Percentiles rank a stretch among this genome's conserved stretches.
These are phyloP conservation scores for Chlamydomonas sphaeroides DNA, from an alignment of 139 green algal genomes.

Conservation along the genomic window DNA sequence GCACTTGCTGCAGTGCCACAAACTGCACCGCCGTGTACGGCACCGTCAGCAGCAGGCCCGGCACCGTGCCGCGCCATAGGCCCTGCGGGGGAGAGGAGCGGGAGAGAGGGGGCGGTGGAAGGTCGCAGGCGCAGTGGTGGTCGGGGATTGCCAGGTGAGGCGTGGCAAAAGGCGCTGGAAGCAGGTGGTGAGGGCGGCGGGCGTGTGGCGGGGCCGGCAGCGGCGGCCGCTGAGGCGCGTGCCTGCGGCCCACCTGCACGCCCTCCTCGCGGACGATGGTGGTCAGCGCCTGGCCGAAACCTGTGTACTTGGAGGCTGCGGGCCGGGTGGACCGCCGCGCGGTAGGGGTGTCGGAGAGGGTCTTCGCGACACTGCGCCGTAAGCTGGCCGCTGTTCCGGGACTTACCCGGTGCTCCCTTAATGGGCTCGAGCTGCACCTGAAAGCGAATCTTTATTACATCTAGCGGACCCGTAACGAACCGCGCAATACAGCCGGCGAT, in stretches of 20 bases:
- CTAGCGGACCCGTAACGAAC: conserved; percentile 88
- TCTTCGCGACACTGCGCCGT: too few relatives aligned
- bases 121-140: too few relatives aligned
- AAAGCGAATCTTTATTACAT: conserved; percentile 98
- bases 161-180: too few relatives aligned
- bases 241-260: conserved; percentile 65
- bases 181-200: too few relatives aligned
- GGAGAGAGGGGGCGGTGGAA: too few relatives aligned
- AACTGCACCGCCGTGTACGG: conserved; percentile 99
- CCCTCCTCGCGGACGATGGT: conserved; percentile 93
- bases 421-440: conserved; percentile 90
- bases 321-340: too few relatives aligned
- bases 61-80: conserved; percentile 94
- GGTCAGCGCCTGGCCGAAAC: conserved; percentile 81
- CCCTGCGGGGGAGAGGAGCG: conserved; percentile 81
- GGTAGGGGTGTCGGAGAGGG: too few relatives aligned
- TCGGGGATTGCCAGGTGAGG: too few relatives aligned
- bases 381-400: too few relatives aligned
- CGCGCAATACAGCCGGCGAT: conserved; percentile 83
- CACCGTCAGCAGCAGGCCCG: conserved; percentile 91
- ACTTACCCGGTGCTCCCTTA: not conserved
- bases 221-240: too few relatives aligned
- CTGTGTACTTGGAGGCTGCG: conserved; percentile 92
- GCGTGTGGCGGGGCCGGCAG: too few relatives aligned
- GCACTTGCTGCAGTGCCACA: conserved; percentile 84